A percentile compares a stretch with the other conserved stretches of the same genome.
phyloP scores from a whole-genome alignment of 2,329 filamentous ascomycete genomes.

The Colletotrichum sp. region DNA sequence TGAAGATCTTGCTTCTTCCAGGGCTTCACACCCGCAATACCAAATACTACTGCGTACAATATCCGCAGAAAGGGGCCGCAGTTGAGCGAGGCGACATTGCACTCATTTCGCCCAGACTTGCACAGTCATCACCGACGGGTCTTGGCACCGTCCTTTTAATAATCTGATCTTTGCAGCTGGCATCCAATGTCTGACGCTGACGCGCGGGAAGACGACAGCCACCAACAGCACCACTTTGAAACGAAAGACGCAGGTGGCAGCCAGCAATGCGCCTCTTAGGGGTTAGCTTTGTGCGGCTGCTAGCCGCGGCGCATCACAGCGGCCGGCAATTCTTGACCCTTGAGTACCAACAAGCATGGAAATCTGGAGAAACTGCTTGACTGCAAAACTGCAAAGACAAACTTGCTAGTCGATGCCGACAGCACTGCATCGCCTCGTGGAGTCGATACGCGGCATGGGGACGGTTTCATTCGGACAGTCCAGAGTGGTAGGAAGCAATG shows the following conservation, averaged over 20 bases:
- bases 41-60: not conserved
- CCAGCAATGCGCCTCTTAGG: not conserved
- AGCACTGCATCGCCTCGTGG: not conserved
- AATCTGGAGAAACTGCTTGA: not conserved
- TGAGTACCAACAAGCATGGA: not conserved
- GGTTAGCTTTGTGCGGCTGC: not conserved
- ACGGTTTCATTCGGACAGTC: not conserved
- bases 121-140: not conserved
- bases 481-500: not conserved
- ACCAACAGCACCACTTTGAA: not conserved
- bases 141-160: slow-evolving; percentile 13
- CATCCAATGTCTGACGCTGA: slow-evolving; percentile 6
- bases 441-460: not conserved
- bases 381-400: not conserved
- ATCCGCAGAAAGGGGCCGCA: not conserved
- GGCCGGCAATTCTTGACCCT: not conserved
- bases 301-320: not conserved
- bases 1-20: slow-evolving; percentile 9
- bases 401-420: not conserved
- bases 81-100: slow-evolving; percentile 6
- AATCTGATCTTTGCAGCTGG: not conserved
- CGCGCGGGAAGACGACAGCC: not conserved
- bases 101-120: slow-evolving; percentile 11
- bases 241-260: not conserved
- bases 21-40: not conserved